phyloP scores from a whole-genome alignment of 768 basidiomycete species.

The Cytidiella melzeri region DNA sequence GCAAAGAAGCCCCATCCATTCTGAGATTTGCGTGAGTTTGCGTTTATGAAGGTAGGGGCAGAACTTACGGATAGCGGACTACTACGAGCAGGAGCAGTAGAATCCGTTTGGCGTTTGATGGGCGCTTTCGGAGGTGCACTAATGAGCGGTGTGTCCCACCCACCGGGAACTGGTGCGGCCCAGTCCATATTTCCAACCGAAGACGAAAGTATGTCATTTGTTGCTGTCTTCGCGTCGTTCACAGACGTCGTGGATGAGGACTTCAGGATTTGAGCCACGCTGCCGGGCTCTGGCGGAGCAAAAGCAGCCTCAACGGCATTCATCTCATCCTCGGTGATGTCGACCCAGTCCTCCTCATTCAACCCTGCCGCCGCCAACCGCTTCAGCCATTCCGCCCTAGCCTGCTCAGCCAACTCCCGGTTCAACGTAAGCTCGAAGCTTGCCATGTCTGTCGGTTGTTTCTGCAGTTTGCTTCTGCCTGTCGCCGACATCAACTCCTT shows the following conservation, averaged over 20 bases:
- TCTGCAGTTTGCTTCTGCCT: slow-evolving; percentile 1
- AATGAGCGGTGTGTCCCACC: slow-evolving; percentile 2
- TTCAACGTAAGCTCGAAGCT: slow-evolving; percentile 7
- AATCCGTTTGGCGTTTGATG: neutral
- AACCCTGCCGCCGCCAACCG: slow-evolving; percentile 6
- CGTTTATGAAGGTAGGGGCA: too few species aligned
- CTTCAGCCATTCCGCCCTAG: slow-evolving; percentile 9
- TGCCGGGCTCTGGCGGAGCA: slow-evolving; percentile 2
- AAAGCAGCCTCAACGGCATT: slow-evolving; percentile 11
- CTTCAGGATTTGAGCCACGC: too few species aligned
- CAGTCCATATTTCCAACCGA: neutral
- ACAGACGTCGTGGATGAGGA: neutral
- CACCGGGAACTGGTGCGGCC: slow-evolving; percentile 2
- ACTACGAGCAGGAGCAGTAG: neutral
- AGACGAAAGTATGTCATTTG: neutral
- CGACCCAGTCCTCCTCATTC: slow-evolving; percentile 13
- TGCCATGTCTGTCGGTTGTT: neutral
- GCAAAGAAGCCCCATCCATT: neutral
- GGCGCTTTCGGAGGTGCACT: neutral
- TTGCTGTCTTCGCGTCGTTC: too few species aligned
- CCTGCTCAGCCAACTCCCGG: slow-evolving; percentile 5
- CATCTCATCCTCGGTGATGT: slow-evolving; percentile 12
- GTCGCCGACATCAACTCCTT: slow-evolving; percentile 11
- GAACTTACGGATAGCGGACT: neutral
- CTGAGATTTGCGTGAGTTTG: too few species aligned